A percentile compares a stretch with the other conserved stretches of the same genome.
Evolutionary conservation across 495 filamentous ascomycete species (phyloP).

Genomic region (Penicillium simplicissimum): DNA sequence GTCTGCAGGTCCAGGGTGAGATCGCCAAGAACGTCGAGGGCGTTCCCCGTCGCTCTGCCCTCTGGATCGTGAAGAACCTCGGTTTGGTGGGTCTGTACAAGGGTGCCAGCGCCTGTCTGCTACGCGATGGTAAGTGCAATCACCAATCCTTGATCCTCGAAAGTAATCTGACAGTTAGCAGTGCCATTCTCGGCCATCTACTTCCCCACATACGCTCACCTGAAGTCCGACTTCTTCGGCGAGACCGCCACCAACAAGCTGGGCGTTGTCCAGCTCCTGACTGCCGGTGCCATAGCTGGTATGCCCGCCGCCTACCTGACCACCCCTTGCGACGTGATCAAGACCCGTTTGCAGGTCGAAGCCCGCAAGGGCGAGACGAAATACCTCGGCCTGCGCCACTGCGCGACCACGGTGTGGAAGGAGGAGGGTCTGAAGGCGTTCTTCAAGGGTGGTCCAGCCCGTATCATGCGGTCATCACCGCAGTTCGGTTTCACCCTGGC

Average conservation of each 20-base stretch:
- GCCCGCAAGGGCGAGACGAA: constrained; percentile 88
- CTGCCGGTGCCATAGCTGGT: constrained; percentile 93
- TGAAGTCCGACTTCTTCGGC: constrained; percentile 92
- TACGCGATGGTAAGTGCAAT: constrained; percentile 65
- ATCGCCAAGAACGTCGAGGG: constrained; percentile 86
- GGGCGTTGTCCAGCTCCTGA: constrained; percentile 87
- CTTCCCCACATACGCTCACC: constrained; percentile 93
- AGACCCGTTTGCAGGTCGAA: constrained; percentile 96
- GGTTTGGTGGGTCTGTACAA: constrained; percentile 97
- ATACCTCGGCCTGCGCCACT: constrained; percentile 87
- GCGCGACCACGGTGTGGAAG: constrained; percentile 75
- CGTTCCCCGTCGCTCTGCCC: constrained; percentile 80
- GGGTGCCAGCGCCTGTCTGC: constrained; percentile 91
- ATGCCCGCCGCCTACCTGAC: constrained; percentile 99
- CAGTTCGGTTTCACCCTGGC: constrained; percentile 98
- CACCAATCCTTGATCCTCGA: neutral
- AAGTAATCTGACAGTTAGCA: constrained; percentile 23
- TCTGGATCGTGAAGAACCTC: constrained; percentile 96
- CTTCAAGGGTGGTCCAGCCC: constrained; percentile 96
- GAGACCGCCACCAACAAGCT: constrained; percentile 88
- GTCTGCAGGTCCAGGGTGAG: constrained; percentile 96
- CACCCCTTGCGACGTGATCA: constrained; percentile 98
- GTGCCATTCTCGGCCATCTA: constrained; percentile 98
- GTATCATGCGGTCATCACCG: constrained; percentile 89
- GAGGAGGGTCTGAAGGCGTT: constrained; percentile 95